Evolutionary conservation across 2,329 filamentous ascomycete genomes (phyloP).

Genomic region (Penicillium sp.): DNA sequence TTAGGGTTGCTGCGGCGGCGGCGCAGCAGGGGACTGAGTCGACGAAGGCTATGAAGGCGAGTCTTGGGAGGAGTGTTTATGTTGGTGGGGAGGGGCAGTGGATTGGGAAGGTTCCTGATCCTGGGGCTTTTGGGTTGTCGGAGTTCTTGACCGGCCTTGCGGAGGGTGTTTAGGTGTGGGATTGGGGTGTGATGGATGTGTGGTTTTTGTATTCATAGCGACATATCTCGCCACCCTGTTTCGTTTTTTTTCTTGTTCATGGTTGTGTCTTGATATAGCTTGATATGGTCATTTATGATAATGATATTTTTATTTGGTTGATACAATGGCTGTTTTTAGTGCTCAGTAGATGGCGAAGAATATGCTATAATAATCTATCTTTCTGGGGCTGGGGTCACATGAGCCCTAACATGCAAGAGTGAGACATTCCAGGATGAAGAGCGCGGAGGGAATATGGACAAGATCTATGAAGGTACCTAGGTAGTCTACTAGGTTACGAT

Average conservation of each 20-base stretch:
- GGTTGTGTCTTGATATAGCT: background rate
- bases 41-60: slow-evolving; percentile 88
- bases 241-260: background rate
- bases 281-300: background rate
- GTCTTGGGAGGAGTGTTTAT: slow-evolving; percentile 73
- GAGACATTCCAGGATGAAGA: background rate
- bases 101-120: slow-evolving; percentile 66
- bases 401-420: background rate
- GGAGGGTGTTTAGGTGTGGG: slow-evolving; percentile 35
- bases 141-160: slow-evolving; percentile 74
- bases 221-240: background rate
- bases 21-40: slow-evolving; percentile 66
- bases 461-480: background rate
- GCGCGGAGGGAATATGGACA: background rate
- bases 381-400: background rate
- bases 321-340: background rate
- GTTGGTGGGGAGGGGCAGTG: slow-evolving; percentile 58
- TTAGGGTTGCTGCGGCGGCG: slow-evolving; percentile 65
- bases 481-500: background rate
- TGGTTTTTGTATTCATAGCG: background rate
- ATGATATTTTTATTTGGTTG: background rate
- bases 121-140: slow-evolving; percentile 68
- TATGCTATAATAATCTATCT: background rate
- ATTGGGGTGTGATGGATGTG: too few relatives aligned
- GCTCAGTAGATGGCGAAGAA: background rate